Evolutionary conservation across 176 grass and related monocot genomes (phyloP).

Genomic region (sorghum (Sorghum bicolor)): Sorghum_bicolor_NCBIv3 NC_012872.2:73690001-73690500

Average conservation of each 20-base stretch:
- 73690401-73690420: constrained; percentile 57
- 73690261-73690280: constrained; percentile 14
- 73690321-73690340: constrained; percentile 2
- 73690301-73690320: constrained; percentile 22
- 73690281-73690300: constrained; percentile 28
- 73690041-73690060: constrained; percentile 95
- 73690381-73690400: constrained; percentile 29
- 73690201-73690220: constrained; percentile 40
- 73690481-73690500: neutral
- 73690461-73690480: neutral
- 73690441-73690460: constrained; percentile 8
- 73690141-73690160: constrained; percentile 77
- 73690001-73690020: constrained; percentile 77
- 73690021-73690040: constrained; percentile 75
- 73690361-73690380: constrained; percentile 4
- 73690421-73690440: neutral
- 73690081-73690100: constrained; percentile 84
- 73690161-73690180: constrained; percentile 32
- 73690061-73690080: constrained; percentile 70
- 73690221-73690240: constrained; percentile 54
- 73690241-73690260: constrained; percentile 27
- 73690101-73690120: constrained; percentile 61
- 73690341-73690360: constrained; percentile 19
- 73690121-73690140: constrained; percentile 89
- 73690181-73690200: constrained; percentile 41